Base-by-base conservation (phyloP, 1,284 basidiomycete species). In the Uromyces viciae-fabae region DNA sequence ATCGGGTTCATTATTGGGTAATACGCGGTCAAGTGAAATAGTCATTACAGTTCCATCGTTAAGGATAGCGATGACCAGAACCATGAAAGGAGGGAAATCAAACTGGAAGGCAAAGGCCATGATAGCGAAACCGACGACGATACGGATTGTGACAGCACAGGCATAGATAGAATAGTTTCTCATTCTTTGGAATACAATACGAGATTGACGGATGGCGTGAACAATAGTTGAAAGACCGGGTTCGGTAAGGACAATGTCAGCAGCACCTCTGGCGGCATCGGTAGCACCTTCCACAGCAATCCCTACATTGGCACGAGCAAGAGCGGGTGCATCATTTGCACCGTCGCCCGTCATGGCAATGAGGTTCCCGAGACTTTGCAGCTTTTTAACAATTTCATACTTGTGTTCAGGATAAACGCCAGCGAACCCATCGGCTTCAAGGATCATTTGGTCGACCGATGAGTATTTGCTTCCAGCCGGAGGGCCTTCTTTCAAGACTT, bases 181-280 rank as follows among this genome's bases (percentile, higher is more conserved):
- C 94, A 97, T 96, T 88, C 94, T 92, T 87, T 95, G 94, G 92
- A 97, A 97, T 88, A 97, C 95, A 88, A 94, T 88, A 89, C 94
- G 94, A 74, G 94, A 95, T 84, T 93, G 93, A 85, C 93, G 92
- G 87, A 97, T 97, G 87, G 94, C 94, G 88, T 95, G 94, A 84
- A 96, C 93, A 86, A 97, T 97, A 86, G 94, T 96, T 75, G 94
- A 95, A 75, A 97, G 91, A 91, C 94, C 94, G 82, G 94, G 94
- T 87, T 97, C 94, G 83, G 93, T 94, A 83, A 97, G 89, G 85
- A 97, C 94, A 86, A 97, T 95, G 88, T 96, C 94, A 84, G 94
- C 94, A 82, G 94, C 94, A 88, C 93, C 93, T 88, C 94, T 93
- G 84, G 94, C 94, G 85, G 94, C 94, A 86, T 96, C 94, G 77